These are phyloP conservation scores for Hymenoscyphus salicellus DNA, from an alignment of 2,329 filamentous ascomycete genomes.

Conservation along the genomic window DNA sequence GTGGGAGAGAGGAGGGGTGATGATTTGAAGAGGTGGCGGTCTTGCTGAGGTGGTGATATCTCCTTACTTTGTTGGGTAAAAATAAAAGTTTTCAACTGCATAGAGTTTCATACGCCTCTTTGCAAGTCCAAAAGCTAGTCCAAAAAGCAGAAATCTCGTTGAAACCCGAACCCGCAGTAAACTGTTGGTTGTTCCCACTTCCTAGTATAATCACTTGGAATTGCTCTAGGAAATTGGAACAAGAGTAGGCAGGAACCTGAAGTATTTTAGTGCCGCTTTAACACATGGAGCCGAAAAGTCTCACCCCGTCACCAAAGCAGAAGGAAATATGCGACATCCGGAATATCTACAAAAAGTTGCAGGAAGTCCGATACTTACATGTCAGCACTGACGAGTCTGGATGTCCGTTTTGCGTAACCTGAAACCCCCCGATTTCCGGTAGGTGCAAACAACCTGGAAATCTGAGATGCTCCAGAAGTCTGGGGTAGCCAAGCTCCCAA, in stretches of 20 bases:
- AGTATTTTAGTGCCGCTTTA: too few species aligned
- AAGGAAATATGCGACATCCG: not conserved
- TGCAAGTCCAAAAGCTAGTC: too few species aligned
- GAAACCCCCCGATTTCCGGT: not conserved
- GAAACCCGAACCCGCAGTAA: too few species aligned
- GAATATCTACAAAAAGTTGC: not conserved
- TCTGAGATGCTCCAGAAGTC: not conserved
- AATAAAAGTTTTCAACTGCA: not conserved
- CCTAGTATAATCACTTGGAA: too few species aligned
- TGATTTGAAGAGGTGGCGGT: not conserved
- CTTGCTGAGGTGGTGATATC: not conserved
- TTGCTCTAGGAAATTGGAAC: too few species aligned
- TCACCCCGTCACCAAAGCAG: too few species aligned
- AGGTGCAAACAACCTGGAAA: not conserved
- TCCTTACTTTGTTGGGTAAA: not conserved
- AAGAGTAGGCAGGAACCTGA: too few species aligned
- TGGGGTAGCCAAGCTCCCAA: constrained; percentile 1
- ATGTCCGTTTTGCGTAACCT: not conserved
- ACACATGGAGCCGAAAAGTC: too few species aligned
- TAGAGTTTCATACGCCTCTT: too few species aligned
- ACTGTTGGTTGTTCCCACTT: too few species aligned
- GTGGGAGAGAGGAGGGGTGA: not conserved
- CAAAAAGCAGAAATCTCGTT: too few species aligned
- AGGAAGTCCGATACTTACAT: not conserved
- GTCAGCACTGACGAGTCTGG: not conserved